These are phyloP conservation scores for Catharanthus roseus DNA, from an alignment of 257 asterid genomes.

Conservation along the genomic window DNA sequence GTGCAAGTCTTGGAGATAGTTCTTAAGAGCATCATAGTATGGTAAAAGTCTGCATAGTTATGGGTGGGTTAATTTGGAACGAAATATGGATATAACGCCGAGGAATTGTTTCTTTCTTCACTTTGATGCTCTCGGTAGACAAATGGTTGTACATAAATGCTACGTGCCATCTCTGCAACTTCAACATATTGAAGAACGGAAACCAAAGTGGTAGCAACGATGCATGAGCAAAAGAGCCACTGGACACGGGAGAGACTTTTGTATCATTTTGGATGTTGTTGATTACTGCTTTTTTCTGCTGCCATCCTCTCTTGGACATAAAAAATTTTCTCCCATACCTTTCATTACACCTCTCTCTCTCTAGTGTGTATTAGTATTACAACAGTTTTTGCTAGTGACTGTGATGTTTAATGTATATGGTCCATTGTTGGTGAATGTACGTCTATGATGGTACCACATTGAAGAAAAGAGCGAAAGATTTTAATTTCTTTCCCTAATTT, in stretches of 20 bases:
- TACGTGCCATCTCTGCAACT: slow-evolving; percentile 94
- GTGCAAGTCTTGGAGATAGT: neutral
- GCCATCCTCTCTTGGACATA: neutral
- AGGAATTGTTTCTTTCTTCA: neutral
- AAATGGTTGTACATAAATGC: slow-evolving; percentile 94
- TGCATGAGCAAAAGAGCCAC: slow-evolving; percentile 41
- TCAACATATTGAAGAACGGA: slow-evolving; percentile 73
- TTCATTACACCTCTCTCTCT: slow-evolving; percentile 17
- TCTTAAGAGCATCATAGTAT: neutral
- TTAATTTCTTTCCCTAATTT: neutral
- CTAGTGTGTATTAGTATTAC: slow-evolving; percentile 13
- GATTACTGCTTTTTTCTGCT: slow-evolving; percentile 5
- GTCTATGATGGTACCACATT: neutral
- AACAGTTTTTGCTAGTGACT: slow-evolving; percentile 1
- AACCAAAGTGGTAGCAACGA: slow-evolving; percentile 63
- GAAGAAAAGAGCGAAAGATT: neutral
- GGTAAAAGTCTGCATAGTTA: neutral
- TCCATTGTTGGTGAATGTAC: neutral
- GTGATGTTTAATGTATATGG: neutral
- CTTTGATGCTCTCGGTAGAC: slow-evolving; percentile 25
- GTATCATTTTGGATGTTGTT: slow-evolving; percentile 1
- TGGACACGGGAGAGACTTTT: neutral
- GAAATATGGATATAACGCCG: too few relatives aligned
- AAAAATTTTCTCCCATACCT: slow-evolving; percentile 4
- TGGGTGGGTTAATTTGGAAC: too few relatives aligned